Evolutionary conservation across 2,329 filamentous ascomycete genomes (phyloP).

Genomic region (Cucurbitaria berberidis): DNA sequence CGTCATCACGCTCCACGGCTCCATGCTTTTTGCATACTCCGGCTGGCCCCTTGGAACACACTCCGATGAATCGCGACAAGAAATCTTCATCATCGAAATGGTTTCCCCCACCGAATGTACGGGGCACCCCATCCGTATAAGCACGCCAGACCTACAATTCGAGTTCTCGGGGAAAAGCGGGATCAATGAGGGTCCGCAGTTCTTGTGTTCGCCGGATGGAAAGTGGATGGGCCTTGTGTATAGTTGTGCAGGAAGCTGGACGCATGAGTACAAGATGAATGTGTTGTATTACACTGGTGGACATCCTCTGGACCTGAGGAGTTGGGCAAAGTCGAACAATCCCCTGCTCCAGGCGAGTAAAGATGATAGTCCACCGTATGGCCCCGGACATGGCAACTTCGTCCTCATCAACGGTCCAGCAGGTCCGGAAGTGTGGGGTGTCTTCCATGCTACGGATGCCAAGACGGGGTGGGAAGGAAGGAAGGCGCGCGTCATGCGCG

Average conservation of each 20-base stretch:
- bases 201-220: slow-evolving; percentile 43
- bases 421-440: slow-evolving; percentile 50
- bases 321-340: slow-evolving; percentile 49
- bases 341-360: slow-evolving; percentile 49
- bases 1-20: slow-evolving; percentile 48
- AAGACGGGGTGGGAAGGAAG: slow-evolving; percentile 55
- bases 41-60: slow-evolving; percentile 52
- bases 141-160: slow-evolving; percentile 49
- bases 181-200: slow-evolving; percentile 56
- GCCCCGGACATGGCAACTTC: slow-evolving; percentile 56
- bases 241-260: slow-evolving; percentile 55
- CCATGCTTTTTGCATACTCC: slow-evolving; percentile 54
- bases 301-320: slow-evolving; percentile 46
- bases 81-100: slow-evolving; percentile 54
- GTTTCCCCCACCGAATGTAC: slow-evolving; percentile 44
- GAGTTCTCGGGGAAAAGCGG: slow-evolving; percentile 50
- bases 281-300: slow-evolving; percentile 51
- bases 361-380: slow-evolving; percentile 50
- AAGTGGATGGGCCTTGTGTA: slow-evolving; percentile 55
- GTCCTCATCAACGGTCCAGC: slow-evolving; percentile 44
- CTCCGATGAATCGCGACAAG: slow-evolving; percentile 49
- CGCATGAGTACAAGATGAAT: slow-evolving; percentile 57
- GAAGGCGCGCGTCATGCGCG: slow-evolving; percentile 54
- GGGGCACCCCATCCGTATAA: slow-evolving; percentile 49
- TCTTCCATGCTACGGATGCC: slow-evolving; percentile 56